Evolutionary conservation across 192 early-diverging fungal genomes (phyloP).

Genomic region (Backusella parvicylindrica): DNA sequence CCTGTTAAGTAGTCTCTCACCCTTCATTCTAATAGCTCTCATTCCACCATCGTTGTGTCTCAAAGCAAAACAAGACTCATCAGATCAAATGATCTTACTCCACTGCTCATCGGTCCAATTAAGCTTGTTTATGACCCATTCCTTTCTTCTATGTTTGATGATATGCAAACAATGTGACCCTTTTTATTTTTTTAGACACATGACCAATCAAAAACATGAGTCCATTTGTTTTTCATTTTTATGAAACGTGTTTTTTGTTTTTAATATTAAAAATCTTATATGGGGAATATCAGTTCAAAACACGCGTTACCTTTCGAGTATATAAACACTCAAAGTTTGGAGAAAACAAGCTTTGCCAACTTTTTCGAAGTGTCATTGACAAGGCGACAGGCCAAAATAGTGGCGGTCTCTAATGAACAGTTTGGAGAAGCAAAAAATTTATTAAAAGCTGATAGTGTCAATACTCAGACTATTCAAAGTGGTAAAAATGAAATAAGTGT

Average conservation of each 20-base stretch:
- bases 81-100: too few species aligned
- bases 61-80: too few species aligned
- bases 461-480: not conserved
- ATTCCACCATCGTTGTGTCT: too few species aligned
- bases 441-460: not conserved
- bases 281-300: not conserved
- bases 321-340: not conserved
- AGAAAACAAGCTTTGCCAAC: not conserved
- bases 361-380: not conserved
- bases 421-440: not conserved
- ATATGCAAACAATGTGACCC: not conserved
- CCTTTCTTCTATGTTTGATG: too few species aligned
- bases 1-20: too few species aligned
- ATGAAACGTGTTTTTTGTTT: not conserved
- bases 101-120: too few species aligned
- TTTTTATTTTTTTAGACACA: not conserved
- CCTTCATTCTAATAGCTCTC: too few species aligned
- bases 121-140: too few species aligned
- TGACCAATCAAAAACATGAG: not conserved
- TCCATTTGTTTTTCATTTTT: not conserved
- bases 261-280: too few species aligned
- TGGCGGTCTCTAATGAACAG: not conserved
- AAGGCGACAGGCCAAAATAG: not conserved
- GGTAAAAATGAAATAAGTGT: not conserved
- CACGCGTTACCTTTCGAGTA: not conserved